phyloP scores from a whole-genome alignment of 2,329 filamentous ascomycete genomes.

The Clonostachys rosea region DNA sequence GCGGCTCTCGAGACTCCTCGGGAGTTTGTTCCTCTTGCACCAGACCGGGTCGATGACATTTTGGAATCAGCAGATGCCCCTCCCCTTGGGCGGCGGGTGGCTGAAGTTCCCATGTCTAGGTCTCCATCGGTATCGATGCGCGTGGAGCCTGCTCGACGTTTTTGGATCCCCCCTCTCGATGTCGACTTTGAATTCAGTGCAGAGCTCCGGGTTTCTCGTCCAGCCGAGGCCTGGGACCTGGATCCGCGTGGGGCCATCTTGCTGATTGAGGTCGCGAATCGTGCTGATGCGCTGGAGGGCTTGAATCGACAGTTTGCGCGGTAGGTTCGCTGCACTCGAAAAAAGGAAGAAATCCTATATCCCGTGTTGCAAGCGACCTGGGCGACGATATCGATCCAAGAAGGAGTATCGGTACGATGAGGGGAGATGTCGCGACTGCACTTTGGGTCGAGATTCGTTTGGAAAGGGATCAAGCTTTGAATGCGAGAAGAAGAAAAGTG shows the following conservation, averaged over 20 bases:
- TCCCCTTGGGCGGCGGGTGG: constrained; percentile 25
- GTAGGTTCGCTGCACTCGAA: too few relatives aligned
- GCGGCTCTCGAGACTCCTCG: constrained; percentile 28
- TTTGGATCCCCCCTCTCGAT: constrained; percentile 45
- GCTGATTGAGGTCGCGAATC: background rate
- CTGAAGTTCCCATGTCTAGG: constrained; percentile 48
- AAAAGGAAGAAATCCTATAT: too few relatives aligned
- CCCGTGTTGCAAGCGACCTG: too few relatives aligned
- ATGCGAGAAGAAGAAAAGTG: too few relatives aligned
- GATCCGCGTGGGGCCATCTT: constrained; percentile 28
- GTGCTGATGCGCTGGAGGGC: too few relatives aligned
- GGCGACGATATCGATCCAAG: too few relatives aligned
- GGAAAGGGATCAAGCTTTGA: too few relatives aligned
- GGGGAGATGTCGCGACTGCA: too few relatives aligned
- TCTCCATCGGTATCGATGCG: constrained; percentile 53
- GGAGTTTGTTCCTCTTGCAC: constrained; percentile 17
- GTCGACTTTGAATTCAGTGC: constrained; percentile 19
- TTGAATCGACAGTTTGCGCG: too few relatives aligned
- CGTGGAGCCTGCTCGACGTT: constrained; percentile 31
- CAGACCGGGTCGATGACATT: constrained; percentile 19
- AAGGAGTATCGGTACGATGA: too few relatives aligned
- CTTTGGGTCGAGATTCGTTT: too few relatives aligned
- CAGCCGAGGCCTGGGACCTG: constrained; percentile 9
- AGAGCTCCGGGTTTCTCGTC: constrained; percentile 22
- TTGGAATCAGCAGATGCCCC: constrained; percentile 12